phyloP scores from a whole-genome alignment of 2,329 filamentous ascomycete species.

The Paradendryphiella salina region DNA sequence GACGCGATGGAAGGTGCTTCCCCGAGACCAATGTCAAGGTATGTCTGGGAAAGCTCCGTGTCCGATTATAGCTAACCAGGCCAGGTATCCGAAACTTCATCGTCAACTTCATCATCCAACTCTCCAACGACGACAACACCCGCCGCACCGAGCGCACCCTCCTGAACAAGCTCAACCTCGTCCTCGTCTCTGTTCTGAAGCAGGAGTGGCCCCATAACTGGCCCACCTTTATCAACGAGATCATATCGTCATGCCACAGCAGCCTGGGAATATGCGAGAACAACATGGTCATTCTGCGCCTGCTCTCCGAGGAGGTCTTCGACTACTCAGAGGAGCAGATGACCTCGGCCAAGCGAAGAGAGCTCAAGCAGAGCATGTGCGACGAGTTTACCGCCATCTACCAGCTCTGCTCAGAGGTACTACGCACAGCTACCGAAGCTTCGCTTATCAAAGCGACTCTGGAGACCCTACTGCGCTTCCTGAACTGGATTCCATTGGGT shows the following conservation, averaged over 20 bases:
- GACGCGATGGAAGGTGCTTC: constrained; percentile 98
- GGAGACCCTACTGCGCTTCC: constrained; percentile 91
- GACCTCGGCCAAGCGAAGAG: constrained; percentile 97
- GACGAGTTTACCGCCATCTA: constrained; percentile 98
- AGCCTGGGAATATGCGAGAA: constrained; percentile 98
- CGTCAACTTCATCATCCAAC: constrained; percentile 96
- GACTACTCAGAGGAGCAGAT: constrained; percentile 99
- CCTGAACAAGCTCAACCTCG: constrained; percentile 96
- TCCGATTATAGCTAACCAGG: constrained; percentile 10
- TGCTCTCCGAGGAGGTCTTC: constrained; percentile 97
- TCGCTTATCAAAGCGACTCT: constrained; percentile 95
- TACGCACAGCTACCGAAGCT: constrained; percentile 84
- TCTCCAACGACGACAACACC: constrained; percentile 85
- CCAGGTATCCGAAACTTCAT: constrained; percentile 98
- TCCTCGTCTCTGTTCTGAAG: constrained; percentile 95
- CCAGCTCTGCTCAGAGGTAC: constrained; percentile 92
- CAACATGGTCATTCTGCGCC: constrained; percentile 96
- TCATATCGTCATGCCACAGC: constrained; percentile 92
- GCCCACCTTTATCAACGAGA: constrained; percentile 99
- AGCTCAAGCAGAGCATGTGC: constrained; percentile 98
- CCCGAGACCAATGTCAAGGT: constrained; percentile 94
- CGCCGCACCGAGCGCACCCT: constrained; percentile 83
- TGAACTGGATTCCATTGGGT: constrained; percentile 98
- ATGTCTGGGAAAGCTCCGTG: constrained; percentile 32
- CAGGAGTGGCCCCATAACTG: constrained; percentile 99